These are phyloP conservation scores for Boletus edulis DNA, from an alignment of 768 basidiomycete species.

Conservation along the genomic window DNA sequence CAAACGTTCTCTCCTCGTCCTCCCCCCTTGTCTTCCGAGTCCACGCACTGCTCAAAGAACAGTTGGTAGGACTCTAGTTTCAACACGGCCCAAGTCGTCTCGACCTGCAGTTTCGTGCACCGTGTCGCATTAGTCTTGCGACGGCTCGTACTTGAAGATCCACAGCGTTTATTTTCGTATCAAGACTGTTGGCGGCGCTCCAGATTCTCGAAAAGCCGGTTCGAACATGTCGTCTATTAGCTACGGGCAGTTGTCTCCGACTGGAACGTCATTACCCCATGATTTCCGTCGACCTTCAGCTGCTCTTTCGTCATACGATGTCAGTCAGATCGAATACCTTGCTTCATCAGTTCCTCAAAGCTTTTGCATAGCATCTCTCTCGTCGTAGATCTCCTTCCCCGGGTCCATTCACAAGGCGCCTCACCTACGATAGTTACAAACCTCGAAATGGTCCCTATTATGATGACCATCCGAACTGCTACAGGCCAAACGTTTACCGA, in stretches of 20 bases:
- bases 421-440: slow-evolving; percentile 52
- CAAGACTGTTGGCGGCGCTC: slow-evolving; percentile 7
- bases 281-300: slow-evolving; percentile 30
- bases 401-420: slow-evolving; percentile 40
- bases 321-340: slow-evolving; percentile 27
- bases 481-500: slow-evolving; percentile 40
- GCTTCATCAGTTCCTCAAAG: slow-evolving; percentile 17
- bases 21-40: slow-evolving; percentile 15
- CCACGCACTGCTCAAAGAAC: slow-evolving; percentile 5
- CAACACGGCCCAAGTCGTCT: neutral
- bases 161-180: neutral
- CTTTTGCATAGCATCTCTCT: slow-evolving; percentile 22
- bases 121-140: neutral
- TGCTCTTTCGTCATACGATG: slow-evolving; percentile 29
- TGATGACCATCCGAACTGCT: slow-evolving; percentile 42
- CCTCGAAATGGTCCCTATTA: slow-evolving; percentile 39
- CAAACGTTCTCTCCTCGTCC: slow-evolving; percentile 26
- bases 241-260: slow-evolving; percentile 27
- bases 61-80: slow-evolving; percentile 5
- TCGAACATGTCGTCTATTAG: slow-evolving; percentile 27
- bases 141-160: slow-evolving; percentile 3
- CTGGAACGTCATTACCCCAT: slow-evolving; percentile 20
- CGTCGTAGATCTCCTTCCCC: slow-evolving; percentile 53
- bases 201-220: slow-evolving; percentile 1
- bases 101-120: slow-evolving; percentile 5